Evolutionary conservation across 2,329 filamentous ascomycete species (phyloP).

Genomic region (Sporothrix pallida): DNA sequence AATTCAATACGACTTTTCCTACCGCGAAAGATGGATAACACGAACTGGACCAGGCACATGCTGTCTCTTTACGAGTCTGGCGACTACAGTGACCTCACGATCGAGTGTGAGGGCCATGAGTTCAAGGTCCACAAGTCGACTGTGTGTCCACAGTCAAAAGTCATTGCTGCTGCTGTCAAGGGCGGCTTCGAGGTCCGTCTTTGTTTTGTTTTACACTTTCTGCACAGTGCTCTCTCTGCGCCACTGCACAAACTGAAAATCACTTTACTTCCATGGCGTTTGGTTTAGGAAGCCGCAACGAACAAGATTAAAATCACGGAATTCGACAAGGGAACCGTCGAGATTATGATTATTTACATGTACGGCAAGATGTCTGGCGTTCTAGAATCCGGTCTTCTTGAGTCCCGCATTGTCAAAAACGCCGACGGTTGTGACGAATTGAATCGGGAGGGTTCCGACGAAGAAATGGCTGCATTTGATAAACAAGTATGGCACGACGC

Average conservation of each 20-base stretch:
- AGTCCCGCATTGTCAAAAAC: too few species aligned
- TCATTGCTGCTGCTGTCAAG: neutral
- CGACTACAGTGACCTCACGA: neutral
- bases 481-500: too few species aligned
- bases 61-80: neutral
- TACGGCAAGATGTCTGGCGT: neutral
- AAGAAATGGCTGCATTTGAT: too few species aligned
- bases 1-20: too few species aligned
- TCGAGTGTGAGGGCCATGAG: neutral
- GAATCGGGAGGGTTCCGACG: too few species aligned
- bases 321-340: neutral
- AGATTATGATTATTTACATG: neutral
- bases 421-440: too few species aligned
- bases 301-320: neutral
- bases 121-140: neutral
- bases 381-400: neutral
- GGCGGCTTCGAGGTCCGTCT: neutral
- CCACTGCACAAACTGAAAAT: neutral
- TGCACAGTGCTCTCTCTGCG: too few species aligned
- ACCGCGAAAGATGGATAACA: too few species aligned
- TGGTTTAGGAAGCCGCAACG: neutral
- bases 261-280: neutral
- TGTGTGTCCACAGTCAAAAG: neutral
- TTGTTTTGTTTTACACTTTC: too few species aligned
- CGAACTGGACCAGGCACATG: neutral